Evolutionary conservation across 2,329 filamentous ascomycete species (phyloP), one percentile per base, ranked within the genome.

Genomic region (Ophidiomyces ophidiicola): DNA sequence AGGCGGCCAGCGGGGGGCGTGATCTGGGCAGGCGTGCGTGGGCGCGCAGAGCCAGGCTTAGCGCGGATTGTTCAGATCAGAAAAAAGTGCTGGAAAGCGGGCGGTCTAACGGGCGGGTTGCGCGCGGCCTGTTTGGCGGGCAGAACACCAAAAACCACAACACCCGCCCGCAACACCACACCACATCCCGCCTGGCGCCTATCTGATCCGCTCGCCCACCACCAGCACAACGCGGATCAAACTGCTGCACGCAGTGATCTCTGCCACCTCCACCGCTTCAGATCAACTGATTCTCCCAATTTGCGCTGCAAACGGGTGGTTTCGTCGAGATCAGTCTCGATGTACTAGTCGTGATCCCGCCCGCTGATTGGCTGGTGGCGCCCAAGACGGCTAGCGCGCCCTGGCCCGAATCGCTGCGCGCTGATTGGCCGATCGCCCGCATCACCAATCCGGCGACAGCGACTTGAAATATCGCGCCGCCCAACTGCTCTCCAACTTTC

Each of bases 381-480:
- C 25, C n/a, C 14, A 39, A 35, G 33, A 12, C 38, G 4, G 24
- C 14, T 31, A 25, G 30, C 14, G 33, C 28, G 2, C 25, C 5
- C 17, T 5, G 15, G 30, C 12, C 6, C 19, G 17, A 8, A 11
- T 10, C 18, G 23, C 19, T 10, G 6, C 4, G 24, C 32, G 3
- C 32, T 45, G 40, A 46, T 43, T 45, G 43, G 43, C 35, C 20
- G 12, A 39, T 39, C 37, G 24, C 30, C 29, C 8, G 18, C 26
- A 31, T 17, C 19, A 24, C 11, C 20, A 12, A 51, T 46, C 50
- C 43, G 41, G 45, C 43, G 33, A 40, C 39, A 40, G 33, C 48
- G 41, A 17, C 30, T 63, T 61, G 56, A 63, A 63, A 62, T 63
- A 62, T 55, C 53, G 44, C 50, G 5, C 19, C 21, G 20, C 28